A percentile compares a stretch with the other conserved stretches of the same genome.
These are phyloP conservation scores for Malus sieversii DNA, from an alignment of 306 rosid species.

Conservation along the genomic window DNA sequence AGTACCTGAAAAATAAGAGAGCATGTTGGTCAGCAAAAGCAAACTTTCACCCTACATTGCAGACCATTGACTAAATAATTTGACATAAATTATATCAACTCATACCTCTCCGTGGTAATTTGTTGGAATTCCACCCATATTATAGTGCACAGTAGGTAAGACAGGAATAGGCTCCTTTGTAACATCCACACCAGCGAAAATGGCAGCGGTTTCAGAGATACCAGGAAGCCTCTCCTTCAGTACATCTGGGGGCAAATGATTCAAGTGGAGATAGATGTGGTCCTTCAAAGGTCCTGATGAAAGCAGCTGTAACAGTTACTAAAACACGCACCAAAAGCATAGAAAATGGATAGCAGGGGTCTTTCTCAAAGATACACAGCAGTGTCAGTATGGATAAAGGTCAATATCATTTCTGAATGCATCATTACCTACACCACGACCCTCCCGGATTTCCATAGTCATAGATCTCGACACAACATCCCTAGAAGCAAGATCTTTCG, in stretches of 20 bases:
- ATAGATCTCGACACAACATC: conserved; percentile 93
- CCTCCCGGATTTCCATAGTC: conserved; percentile 98
- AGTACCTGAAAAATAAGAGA: conserved; percentile 44
- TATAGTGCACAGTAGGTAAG: conserved; percentile 93
- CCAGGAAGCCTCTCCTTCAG: conserved; percentile 99
- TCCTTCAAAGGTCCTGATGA: conserved; percentile 90
- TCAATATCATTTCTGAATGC: background rate
- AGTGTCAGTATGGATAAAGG: background rate
- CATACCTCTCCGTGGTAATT: conserved; percentile 88
- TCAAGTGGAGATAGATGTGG: conserved; percentile 96
- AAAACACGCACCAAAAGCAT: background rate
- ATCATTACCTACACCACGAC: conserved; percentile 90
- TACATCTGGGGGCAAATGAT: conserved; percentile 99
- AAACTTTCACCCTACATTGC: background rate
- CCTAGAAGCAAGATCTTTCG: conserved; percentile 97
- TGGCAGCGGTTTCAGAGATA: conserved; percentile 99
- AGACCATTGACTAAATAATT: background rate
- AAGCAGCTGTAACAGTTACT: conserved; percentile 9
- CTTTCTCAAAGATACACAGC: background rate
- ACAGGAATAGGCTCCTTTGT: conserved; percentile 98
- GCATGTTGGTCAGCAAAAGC: conserved; percentile 8
- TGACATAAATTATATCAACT: conserved; percentile 1
- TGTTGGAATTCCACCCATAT: conserved; percentile 98
- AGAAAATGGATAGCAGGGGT: background rate
- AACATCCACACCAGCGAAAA: conserved; percentile 98